These are phyloP conservation scores for Eleusine coracana DNA, from an alignment of 176 grass and related monocot genomes.

Conservation along the genomic window DNA sequence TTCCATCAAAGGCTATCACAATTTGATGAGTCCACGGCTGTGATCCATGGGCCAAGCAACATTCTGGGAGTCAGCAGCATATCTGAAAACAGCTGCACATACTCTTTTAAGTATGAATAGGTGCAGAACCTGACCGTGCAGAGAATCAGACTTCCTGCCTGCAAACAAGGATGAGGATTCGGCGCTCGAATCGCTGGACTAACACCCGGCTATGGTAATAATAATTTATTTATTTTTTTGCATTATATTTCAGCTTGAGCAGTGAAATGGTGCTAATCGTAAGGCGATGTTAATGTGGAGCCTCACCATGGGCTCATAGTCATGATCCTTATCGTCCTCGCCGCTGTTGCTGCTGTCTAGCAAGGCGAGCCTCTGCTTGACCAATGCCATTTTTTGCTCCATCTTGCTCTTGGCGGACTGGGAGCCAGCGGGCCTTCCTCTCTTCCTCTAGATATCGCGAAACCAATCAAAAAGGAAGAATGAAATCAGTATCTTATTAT, in stretches of 20 bases:
- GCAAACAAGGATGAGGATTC: background rate
- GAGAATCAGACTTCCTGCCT: background rate
- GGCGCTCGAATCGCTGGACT: background rate
- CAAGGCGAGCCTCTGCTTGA: slow-evolving; percentile 37
- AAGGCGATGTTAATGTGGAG: background rate
- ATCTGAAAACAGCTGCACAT: background rate
- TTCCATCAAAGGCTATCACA: background rate
- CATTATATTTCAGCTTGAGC: background rate
- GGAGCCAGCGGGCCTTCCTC: slow-evolving; percentile 33
- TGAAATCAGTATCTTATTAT: background rate
- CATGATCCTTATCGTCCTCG: slow-evolving; percentile 20
- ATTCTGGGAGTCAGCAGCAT: background rate
- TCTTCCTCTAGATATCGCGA: slow-evolving; percentile 37
- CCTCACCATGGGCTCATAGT: slow-evolving; percentile 25
- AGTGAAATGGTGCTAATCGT: background rate
- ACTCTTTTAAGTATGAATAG: background rate
- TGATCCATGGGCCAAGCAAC: background rate
- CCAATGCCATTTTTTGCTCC: slow-evolving; percentile 47
- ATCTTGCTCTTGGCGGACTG: slow-evolving; percentile 31
- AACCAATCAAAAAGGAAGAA: background rate
- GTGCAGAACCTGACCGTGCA: background rate
- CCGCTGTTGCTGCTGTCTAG: slow-evolving; percentile 28
- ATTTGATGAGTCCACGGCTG: background rate
- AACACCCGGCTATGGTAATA: background rate
- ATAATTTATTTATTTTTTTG: background rate